Percentiles rank a stretch among this genome's conserved stretches.
Evolutionary conservation across 2,329 filamentous ascomycete genomes (phyloP).

Genomic region (Taxawa tesnikishii): DNA sequence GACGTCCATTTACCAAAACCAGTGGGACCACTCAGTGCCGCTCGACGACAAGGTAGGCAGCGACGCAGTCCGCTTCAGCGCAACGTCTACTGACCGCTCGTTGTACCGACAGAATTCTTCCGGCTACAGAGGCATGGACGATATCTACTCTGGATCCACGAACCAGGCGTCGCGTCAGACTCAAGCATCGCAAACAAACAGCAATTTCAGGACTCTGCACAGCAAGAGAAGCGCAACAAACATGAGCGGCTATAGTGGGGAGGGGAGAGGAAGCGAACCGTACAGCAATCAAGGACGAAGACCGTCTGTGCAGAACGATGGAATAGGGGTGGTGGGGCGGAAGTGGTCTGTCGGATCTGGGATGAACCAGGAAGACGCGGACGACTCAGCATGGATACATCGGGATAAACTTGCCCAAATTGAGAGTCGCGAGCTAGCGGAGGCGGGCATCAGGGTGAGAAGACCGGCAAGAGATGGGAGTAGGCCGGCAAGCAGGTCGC

Average conservation of each 20-base stretch:
- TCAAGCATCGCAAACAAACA: not conserved
- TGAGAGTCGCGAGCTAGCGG: constrained; percentile 68
- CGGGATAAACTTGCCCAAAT: constrained; percentile 73
- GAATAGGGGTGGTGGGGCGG: too few species aligned
- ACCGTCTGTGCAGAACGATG: too few species aligned
- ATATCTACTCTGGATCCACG: too few species aligned
- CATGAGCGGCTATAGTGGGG: not conserved
- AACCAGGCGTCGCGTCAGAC: too few species aligned
- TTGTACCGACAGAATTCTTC: too few species aligned
- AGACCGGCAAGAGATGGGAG: constrained; percentile 25
- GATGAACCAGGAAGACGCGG: constrained; percentile 16
- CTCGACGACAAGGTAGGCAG: constrained; percentile 3
- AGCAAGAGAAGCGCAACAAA: not conserved
- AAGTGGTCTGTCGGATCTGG: constrained; percentile 3
- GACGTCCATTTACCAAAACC: not conserved
- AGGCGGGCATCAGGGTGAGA: constrained; percentile 54
- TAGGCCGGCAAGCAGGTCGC: constrained; percentile 16
- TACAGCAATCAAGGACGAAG: too few species aligned
- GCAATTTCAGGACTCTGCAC: not conserved
- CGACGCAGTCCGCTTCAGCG: too few species aligned
- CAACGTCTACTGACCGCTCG: too few species aligned
- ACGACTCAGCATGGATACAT: constrained; percentile 72
- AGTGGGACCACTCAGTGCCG: constrained; percentile 6
- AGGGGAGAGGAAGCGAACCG: not conserved
- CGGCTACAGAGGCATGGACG: too few species aligned